Evolutionary conservation across 1,284 basidiomycete genomes (phyloP).

Genomic region (Meira miltonrushii): DNA sequence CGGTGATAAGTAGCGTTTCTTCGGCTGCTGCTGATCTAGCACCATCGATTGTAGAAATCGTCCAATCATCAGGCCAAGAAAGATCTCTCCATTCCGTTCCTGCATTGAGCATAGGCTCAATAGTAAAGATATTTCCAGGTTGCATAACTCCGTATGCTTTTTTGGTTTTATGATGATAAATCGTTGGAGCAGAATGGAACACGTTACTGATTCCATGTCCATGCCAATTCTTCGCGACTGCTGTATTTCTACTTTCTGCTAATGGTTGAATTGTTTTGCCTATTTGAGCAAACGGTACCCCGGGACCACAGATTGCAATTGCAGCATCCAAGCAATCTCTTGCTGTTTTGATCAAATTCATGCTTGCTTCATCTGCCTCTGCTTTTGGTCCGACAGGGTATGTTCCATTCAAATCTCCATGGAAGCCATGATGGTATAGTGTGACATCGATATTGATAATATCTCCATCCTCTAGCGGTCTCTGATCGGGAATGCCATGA

Average conservation of each 20-base stretch:
- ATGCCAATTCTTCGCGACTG: slow-evolving; percentile 67
- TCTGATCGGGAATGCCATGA: slow-evolving; percentile 62
- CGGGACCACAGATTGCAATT: slow-evolving; percentile 72
- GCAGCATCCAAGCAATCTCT: slow-evolving; percentile 65
- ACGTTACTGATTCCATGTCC: slow-evolving; percentile 80
- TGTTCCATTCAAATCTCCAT: slow-evolving; percentile 50
- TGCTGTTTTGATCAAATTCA: slow-evolving; percentile 44
- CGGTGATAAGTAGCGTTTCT: slow-evolving; percentile 49
- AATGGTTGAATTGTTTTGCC: slow-evolving; percentile 67
- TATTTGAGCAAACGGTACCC: slow-evolving; percentile 67
- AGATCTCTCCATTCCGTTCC: slow-evolving; percentile 37
- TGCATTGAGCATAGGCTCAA: slow-evolving; percentile 52
- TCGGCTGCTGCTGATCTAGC: slow-evolving; percentile 45
- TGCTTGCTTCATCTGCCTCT: slow-evolving; percentile 28
- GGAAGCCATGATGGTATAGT: slow-evolving; percentile 56
- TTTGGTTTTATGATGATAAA: slow-evolving; percentile 62
- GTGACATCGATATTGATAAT: slow-evolving; percentile 54
- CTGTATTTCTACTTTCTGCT: slow-evolving; percentile 56
- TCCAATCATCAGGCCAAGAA: slow-evolving; percentile 52
- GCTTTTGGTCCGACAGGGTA: slow-evolving; percentile 46
- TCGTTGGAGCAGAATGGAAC: slow-evolving; percentile 80
- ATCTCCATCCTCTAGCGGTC: slow-evolving; percentile 38
- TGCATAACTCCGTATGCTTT: slow-evolving; percentile 50
- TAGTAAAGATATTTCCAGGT: slow-evolving; percentile 46
- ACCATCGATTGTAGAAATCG: slow-evolving; percentile 45